These are phyloP conservation scores for Colletotrichum sp. DNA, from an alignment of 2,329 filamentous ascomycete genomes.

Conservation along the genomic window DNA sequence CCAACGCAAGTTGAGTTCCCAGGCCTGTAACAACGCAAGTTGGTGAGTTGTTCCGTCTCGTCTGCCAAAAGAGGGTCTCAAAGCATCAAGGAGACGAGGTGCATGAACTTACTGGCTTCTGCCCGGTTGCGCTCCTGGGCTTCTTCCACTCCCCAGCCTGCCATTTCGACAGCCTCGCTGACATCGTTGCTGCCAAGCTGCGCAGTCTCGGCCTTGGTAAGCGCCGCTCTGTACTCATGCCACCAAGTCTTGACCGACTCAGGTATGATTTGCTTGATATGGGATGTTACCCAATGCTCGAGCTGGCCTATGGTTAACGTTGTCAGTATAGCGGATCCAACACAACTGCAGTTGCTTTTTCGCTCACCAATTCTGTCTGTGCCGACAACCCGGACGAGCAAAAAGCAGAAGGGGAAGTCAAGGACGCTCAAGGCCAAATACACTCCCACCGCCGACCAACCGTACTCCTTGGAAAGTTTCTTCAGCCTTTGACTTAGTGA, in stretches of 20 bases:
- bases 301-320: conserved; percentile 50
- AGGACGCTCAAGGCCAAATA: conserved; percentile 83
- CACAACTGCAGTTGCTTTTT: neutral
- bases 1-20: conserved; percentile 85
- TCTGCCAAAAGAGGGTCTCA: neutral
- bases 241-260: conserved; percentile 60
- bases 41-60: conserved; percentile 18
- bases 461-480: conserved; percentile 89
- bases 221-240: conserved; percentile 52
- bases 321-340: neutral
- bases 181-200: conserved; percentile 46
- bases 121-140: conserved; percentile 65
- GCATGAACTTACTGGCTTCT: conserved; percentile 73
- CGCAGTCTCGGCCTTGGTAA: conserved; percentile 50
- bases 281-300: conserved; percentile 71
- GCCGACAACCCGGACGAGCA: conserved; percentile 82
- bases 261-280: conserved; percentile 63
- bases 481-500: conserved; percentile 76
- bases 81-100: neutral
- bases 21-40: conserved; percentile 48
- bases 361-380: conserved; percentile 80
- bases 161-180: conserved; percentile 54
- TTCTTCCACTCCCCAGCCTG: conserved; percentile 66
- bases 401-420: conserved; percentile 95
- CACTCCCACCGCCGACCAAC: conserved; percentile 91